A percentile compares a stretch with the other conserved stretches of the same genome.
These are phyloP conservation scores for Magnolia officinalis DNA, from an alignment of 164 flowering plant genomes.

Conservation along the genomic window DNA sequence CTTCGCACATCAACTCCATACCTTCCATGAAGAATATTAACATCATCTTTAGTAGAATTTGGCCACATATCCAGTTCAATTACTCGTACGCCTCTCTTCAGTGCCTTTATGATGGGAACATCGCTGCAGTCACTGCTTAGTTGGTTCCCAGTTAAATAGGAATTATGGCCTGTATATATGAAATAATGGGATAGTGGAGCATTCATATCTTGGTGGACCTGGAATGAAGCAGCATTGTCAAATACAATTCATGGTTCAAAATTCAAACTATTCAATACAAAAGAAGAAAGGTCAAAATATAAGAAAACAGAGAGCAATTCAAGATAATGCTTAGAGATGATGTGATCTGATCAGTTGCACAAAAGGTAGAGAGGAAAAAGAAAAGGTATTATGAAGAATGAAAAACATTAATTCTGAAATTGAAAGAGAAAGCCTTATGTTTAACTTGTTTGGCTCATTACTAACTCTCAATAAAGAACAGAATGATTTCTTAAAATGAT, in stretches of 20 bases:
- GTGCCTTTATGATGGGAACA: constrained; percentile 44
- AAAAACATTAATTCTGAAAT: constrained; percentile 2
- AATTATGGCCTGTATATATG: constrained; percentile 56
- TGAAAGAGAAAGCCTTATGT: background rate
- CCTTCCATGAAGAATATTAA: constrained; percentile 51
- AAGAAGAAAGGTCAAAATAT: background rate
- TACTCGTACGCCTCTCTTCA: constrained; percentile 47
- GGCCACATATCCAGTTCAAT: constrained; percentile 64
- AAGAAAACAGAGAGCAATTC: background rate
- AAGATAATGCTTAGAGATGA: background rate
- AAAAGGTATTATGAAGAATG: background rate
- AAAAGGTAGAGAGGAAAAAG: background rate
- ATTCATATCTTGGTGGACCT: constrained; percentile 54
- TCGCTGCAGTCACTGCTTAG: constrained; percentile 51
- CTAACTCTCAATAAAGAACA: background rate
- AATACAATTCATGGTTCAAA: background rate
- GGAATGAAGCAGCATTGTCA: constrained; percentile 3
- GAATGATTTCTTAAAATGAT: background rate
- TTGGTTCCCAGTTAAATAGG: constrained; percentile 58
- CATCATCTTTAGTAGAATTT: constrained; percentile 36
- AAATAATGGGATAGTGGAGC: constrained; percentile 52
- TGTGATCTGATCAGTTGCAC: background rate
- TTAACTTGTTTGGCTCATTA: too few relatives aligned
- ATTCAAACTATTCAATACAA: background rate
- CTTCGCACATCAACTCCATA: constrained; percentile 12